Base-by-base conservation (phyloP, 2,329 filamentous ascomycete genomes). In the Clonostachys byssicola region DNA sequence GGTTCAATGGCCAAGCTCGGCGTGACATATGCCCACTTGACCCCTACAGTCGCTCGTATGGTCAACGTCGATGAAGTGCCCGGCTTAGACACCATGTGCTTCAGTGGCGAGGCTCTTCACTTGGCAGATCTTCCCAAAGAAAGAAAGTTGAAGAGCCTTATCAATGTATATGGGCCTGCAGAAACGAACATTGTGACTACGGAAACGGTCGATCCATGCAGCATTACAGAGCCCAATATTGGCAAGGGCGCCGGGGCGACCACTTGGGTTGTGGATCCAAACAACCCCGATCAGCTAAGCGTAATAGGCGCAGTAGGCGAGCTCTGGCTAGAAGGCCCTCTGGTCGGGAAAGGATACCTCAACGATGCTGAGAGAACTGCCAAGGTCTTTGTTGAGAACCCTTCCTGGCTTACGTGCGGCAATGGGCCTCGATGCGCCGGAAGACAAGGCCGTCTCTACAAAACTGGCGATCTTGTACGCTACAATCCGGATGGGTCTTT, bases 361-460 rank as follows among this genome's bases (percentile, higher is more conserved):
- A 73, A 75, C 48, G 73, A 81, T 38, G 62, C 64, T 1, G 64
- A 69, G 44, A 78, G 76, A 56, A 81, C 78, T 0, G 63, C 63
- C 12, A 67, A 66, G 23, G 68, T 65, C 1, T 83, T 82, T 51
- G 70, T 83, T 18, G 10, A n/a, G 10, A 16, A 56, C 18, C 45
- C 45, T 16, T 17, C 14, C 4, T 47, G 45, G 45, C 18, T 33
- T 17, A 34, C 38, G 10, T 53, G 57, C 3, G 64, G 66, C 10
- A 30, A 10, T n/a, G 53, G 55, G 40, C 58, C 58, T 13, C 16
- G 16, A 38, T 44, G 40, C 43, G 2, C 12, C 33, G 17, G 44
- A 20, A 10, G 42, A 35, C 6, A 44, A 10, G 17, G 38, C 10
- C 45, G 54, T 12, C 36, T 70, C 12, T 77, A 75, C 54, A 70